Evolutionary conservation across 495 filamentous ascomycete genomes (phyloP).

Genomic region (Aspergillus conjunctus): DNA sequence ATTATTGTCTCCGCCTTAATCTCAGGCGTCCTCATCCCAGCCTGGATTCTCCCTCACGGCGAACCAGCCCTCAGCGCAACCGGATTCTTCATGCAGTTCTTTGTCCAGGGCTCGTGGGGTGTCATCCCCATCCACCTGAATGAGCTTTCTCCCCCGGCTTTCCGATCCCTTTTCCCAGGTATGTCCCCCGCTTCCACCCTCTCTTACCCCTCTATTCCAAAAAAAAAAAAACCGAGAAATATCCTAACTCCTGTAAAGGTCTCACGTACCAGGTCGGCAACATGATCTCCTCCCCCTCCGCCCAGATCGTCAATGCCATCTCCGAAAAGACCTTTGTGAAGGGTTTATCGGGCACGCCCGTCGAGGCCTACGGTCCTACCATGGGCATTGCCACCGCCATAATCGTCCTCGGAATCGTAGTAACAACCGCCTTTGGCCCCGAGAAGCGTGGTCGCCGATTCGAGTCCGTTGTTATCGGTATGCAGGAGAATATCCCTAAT

Average conservation of each 20-base stretch:
- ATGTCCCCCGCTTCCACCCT: neutral
- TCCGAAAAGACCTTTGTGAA: conserved; percentile 57
- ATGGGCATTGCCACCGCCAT: conserved; percentile 74
- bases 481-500: conserved; percentile 39
- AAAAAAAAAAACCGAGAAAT: neutral
- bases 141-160: conserved; percentile 73
- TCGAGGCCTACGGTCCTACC: conserved; percentile 66
- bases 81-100: conserved; percentile 79
- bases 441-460: conserved; percentile 71
- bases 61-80: conserved; percentile 61
- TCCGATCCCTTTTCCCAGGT: conserved; percentile 59
- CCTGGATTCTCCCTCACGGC: conserved; percentile 67
- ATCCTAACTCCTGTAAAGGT: conserved; percentile 18
- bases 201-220: neutral
- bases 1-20: conserved; percentile 63
- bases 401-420: conserved; percentile 62
- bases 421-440: conserved; percentile 54
- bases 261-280: conserved; percentile 74
- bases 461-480: conserved; percentile 59
- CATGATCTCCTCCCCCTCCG: conserved; percentile 71
- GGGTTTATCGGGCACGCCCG: conserved; percentile 46
- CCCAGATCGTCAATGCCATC: conserved; percentile 71
- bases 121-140: conserved; percentile 79
- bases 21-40: conserved; percentile 62
- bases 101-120: conserved; percentile 77